Conservation (phyloP, 257 asterid species). For the Scutellaria minor region DNA sequence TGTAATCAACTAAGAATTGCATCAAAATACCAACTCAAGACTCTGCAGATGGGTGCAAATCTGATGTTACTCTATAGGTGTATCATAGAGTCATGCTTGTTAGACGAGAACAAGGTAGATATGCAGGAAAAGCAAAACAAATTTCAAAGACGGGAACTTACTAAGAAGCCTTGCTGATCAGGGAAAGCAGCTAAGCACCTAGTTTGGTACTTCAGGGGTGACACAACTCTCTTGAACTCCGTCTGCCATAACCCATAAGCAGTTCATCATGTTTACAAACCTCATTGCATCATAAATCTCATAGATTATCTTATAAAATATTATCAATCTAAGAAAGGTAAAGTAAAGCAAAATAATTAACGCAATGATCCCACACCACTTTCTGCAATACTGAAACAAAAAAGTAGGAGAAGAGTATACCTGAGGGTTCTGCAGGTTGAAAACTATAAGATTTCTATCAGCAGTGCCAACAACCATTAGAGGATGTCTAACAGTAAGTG, state of each 20-base stretch:
- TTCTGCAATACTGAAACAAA: slow-evolving; percentile 22
- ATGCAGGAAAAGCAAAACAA: slow-evolving; percentile 13
- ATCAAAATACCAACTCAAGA: background rate
- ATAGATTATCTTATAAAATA: slow-evolving; percentile 6
- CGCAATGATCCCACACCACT: slow-evolving; percentile 6
- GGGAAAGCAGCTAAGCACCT: slow-evolving; percentile 98
- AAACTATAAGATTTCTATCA: slow-evolving; percentile 83
- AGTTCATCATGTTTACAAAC: slow-evolving; percentile 32
- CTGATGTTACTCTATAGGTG: background rate
- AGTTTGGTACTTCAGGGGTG: slow-evolving; percentile 96
- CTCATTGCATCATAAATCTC: slow-evolving; percentile 24
- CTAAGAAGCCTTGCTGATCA: slow-evolving; percentile 95
- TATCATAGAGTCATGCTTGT: slow-evolving; percentile 5
- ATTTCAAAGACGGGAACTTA: slow-evolving; percentile 47
- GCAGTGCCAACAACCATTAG: slow-evolving; percentile 97
- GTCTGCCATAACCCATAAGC: slow-evolving; percentile 49
- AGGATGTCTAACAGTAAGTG: slow-evolving; percentile 85
- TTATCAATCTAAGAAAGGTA: slow-evolving; percentile 20
- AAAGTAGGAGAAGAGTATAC: slow-evolving; percentile 43
- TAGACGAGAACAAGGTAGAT: slow-evolving; percentile 25
- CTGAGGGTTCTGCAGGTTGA: slow-evolving; percentile 98
- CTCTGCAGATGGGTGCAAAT: background rate
- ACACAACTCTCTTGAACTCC: slow-evolving; percentile 84
- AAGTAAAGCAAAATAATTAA: slow-evolving; percentile 2
- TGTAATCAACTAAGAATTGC: slow-evolving; percentile 15